These are phyloP conservation scores for Alternaria triticimaculans DNA, from an alignment of 2,329 filamentous ascomycete species.

Conservation along the genomic window DNA sequence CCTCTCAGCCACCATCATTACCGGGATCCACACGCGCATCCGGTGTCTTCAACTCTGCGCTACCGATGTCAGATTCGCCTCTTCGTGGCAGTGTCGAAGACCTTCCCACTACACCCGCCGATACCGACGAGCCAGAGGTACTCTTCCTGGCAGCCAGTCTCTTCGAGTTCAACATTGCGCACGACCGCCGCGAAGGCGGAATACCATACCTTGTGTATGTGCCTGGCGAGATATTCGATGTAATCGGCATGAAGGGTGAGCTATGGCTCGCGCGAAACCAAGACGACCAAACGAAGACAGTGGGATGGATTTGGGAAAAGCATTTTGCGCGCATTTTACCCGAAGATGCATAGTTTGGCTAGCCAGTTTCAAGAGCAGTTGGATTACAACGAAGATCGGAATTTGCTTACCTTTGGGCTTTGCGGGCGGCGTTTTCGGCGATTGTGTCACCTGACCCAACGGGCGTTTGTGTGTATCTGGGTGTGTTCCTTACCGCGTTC, in stretches of 20 bases:
- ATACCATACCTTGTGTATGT: constrained; percentile 97
- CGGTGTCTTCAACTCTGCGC: constrained; percentile 83
- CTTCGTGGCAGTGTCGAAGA: constrained; percentile 31
- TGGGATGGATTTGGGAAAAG: constrained; percentile 99
- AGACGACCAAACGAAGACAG: constrained; percentile 77
- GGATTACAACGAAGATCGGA: neutral
- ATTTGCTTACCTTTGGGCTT: neutral
- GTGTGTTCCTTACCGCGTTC: neutral
- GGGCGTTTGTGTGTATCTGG: neutral
- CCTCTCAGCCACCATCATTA: constrained; percentile 30
- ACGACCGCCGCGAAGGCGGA: constrained; percentile 87
- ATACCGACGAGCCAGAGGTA: constrained; percentile 69
- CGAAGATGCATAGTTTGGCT: constrained; percentile 36
- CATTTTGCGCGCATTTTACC: constrained; percentile 70
- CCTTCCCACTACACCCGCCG: constrained; percentile 46
- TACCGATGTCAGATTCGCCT: constrained; percentile 73
- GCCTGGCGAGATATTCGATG: constrained; percentile 75
- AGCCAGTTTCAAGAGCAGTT: neutral
- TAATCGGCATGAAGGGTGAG: constrained; percentile 96
- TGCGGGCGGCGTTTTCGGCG: constrained; percentile 1
- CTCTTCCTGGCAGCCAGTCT: constrained; percentile 92
- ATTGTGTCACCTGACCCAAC: neutral
- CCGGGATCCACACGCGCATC: constrained; percentile 63
- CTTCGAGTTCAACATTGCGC: constrained; percentile 97
- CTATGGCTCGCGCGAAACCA: constrained; percentile 98